Conservation (phyloP, 441 rosid genomes). For the Brassica hybrid region DNA sequence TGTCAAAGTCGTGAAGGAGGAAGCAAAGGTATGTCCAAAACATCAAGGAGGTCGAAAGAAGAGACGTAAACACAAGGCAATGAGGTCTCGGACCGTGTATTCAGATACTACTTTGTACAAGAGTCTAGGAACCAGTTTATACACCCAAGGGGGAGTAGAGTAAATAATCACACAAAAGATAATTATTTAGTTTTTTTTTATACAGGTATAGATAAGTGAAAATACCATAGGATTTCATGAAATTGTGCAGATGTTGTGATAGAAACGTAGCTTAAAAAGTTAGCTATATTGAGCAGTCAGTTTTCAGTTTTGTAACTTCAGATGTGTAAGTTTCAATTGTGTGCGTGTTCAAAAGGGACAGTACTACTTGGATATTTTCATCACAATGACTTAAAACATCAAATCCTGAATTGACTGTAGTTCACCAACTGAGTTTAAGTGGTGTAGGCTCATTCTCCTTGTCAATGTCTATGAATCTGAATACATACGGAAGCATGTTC, state of each 20-base stretch:
- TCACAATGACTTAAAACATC: conserved; percentile 37
- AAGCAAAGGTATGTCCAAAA: conserved; percentile 25
- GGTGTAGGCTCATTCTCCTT: conserved; percentile 24
- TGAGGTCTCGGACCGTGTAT: conserved; percentile 54
- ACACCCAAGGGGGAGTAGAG: conserved; percentile 40
- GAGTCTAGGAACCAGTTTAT: conserved; percentile 57
- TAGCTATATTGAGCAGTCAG: conserved; percentile 40
- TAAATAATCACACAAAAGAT: conserved; percentile 14
- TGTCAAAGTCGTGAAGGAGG: conserved; percentile 28
- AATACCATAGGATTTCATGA: conserved; percentile 15
- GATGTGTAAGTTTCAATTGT: conserved; percentile 42
- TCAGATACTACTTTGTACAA: conserved; percentile 67
- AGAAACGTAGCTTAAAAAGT: conserved; percentile 42
- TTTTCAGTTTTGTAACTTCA: conserved; percentile 28
- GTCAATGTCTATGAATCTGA: conserved; percentile 34
- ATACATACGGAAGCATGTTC: conserved; percentile 37
- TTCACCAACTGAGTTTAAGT: conserved; percentile 38
- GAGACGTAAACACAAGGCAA: conserved; percentile 45
- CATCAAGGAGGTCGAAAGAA: conserved; percentile 33
- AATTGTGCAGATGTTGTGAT: conserved; percentile 28
- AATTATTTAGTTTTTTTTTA: conserved; percentile 23
- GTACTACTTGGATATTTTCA: conserved; percentile 7
- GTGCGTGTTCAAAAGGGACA: conserved; percentile 43
- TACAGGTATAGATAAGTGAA: conserved; percentile 30
- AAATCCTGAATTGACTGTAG: conserved; percentile 35